phyloP scores from a whole-genome alignment of 257 asterid species.

The Nicotiana paniculata region DNA sequence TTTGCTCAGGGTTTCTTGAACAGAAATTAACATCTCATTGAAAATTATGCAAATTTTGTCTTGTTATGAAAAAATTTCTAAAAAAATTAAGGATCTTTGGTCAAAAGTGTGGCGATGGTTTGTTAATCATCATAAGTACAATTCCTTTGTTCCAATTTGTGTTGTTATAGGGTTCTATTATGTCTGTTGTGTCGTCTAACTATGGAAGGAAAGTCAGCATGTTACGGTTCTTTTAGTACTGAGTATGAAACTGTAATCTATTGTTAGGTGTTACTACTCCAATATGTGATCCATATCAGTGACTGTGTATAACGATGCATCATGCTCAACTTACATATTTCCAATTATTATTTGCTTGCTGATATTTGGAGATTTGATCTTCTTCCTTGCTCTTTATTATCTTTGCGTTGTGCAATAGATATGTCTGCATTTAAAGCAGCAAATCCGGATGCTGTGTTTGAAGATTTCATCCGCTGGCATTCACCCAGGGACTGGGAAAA shows the following conservation, averaged over 20 bases:
- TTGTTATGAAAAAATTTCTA: background rate
- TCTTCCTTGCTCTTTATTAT: background rate
- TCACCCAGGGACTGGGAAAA: constrained; percentile 97
- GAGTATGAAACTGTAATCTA: background rate
- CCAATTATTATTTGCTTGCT: background rate
- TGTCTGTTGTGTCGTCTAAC: too few species aligned
- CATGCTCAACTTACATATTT: background rate
- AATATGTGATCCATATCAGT: background rate
- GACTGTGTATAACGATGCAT: background rate
- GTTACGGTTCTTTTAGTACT: background rate
- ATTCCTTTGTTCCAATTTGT: too few species aligned
- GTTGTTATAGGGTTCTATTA: too few species aligned
- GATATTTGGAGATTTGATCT: constrained; percentile 9
- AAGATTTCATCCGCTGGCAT: constrained; percentile 98
- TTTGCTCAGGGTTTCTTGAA: background rate
- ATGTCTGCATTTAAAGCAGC: constrained; percentile 98
- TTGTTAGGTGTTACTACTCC: background rate
- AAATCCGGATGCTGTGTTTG: constrained; percentile 86
- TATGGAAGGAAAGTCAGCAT: background rate
- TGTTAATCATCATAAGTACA: background rate
- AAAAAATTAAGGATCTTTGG: background rate
- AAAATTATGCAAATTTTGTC: background rate
- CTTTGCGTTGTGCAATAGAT: constrained; percentile 38
- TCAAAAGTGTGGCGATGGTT: background rate
- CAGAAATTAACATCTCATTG: background rate